These are phyloP conservation scores for Exophiala xenobiotica DNA, from an alignment of 2,329 filamentous ascomycete species.

Conservation along the genomic window DNA sequence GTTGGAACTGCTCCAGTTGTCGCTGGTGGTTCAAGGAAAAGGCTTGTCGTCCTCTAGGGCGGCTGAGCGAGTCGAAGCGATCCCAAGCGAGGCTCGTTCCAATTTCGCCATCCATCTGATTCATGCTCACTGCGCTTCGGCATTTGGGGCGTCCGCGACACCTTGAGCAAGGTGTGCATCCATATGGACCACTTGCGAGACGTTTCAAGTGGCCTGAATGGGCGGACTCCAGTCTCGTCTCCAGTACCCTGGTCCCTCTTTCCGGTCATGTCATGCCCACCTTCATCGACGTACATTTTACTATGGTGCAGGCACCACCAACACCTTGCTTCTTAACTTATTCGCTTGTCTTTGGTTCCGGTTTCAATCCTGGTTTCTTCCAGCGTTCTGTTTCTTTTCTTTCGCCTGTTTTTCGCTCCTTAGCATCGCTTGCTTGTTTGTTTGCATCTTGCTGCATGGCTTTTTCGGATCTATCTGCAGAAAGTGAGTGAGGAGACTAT, in stretches of 20 bases:
- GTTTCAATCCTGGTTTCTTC: slow-evolving; percentile 6
- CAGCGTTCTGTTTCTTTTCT: slow-evolving; percentile 1
- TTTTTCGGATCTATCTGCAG: background rate
- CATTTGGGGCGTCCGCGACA: slow-evolving; percentile 27
- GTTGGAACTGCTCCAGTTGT: background rate
- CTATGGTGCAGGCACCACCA: slow-evolving; percentile 14
- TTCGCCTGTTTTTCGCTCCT: slow-evolving; percentile 13
- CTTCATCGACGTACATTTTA: slow-evolving; percentile 10
- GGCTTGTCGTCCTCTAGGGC: slow-evolving; percentile 27
- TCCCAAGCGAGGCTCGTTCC: slow-evolving; percentile 29
- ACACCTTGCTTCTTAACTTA: slow-evolving; percentile 5
- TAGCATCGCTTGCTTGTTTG: slow-evolving; percentile 18
- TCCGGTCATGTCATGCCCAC: slow-evolving; percentile 12
- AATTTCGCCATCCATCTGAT: slow-evolving; percentile 29
- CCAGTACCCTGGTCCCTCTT: slow-evolving; percentile 6
- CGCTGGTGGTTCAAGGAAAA: slow-evolving; percentile 4
- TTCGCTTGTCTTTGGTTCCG: slow-evolving; percentile 11
- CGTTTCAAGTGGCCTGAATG: slow-evolving; percentile 26
- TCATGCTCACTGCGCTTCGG: slow-evolving; percentile 27
- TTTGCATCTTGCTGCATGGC: slow-evolving; percentile 3
- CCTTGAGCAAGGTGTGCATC: slow-evolving; percentile 21
- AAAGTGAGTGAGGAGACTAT: background rate
- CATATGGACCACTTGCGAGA: slow-evolving; percentile 14
- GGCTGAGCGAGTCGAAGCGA: slow-evolving; percentile 30
- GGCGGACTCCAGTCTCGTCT: slow-evolving; percentile 12